phyloP scores from a whole-genome alignment of 106 monocot genomes.

The Ottelia alismoides region DNA sequence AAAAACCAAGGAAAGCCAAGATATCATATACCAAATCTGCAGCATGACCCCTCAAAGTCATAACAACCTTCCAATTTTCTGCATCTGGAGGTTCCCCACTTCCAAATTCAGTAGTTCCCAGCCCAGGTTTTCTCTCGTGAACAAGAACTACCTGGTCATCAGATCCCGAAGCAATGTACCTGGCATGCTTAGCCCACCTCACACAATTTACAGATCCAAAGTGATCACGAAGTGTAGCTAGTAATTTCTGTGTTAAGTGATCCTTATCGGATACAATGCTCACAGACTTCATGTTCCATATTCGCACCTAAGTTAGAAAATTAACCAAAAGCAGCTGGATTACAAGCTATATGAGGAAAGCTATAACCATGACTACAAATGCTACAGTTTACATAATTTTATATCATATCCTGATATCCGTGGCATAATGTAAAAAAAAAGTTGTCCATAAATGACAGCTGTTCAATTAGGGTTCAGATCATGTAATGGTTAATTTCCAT shows the following conservation, averaged over 20 bases:
- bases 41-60: slow-evolving; percentile 91
- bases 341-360: no score
- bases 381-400: no score
- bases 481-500: no score
- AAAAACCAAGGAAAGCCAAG: not conserved
- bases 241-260: slow-evolving; percentile 31
- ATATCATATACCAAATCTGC: slow-evolving; percentile 70
- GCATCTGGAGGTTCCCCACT: slow-evolving; percentile 92
- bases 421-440: no score
- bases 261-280: slow-evolving; percentile 33
- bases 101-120: slow-evolving; percentile 87
- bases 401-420: no score
- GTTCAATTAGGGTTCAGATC: no score
- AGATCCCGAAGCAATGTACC: slow-evolving; percentile 80
- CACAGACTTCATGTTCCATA: slow-evolving; percentile 95
- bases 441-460: no score
- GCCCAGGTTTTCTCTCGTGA: slow-evolving; percentile 86
- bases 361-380: no score
- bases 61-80: slow-evolving; percentile 92
- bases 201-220: slow-evolving; percentile 99
- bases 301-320: slow-evolving; percentile 43
- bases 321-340: not conserved
- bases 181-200: slow-evolving; percentile 84
- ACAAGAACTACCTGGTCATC: slow-evolving; percentile 88
- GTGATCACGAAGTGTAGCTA: slow-evolving; percentile 89